Percentiles rank a stretch among this genome's conserved stretches.
Conservation (phyloP, 2,329 filamentous ascomycete species). For the Penicillium corylophilum region DNA sequence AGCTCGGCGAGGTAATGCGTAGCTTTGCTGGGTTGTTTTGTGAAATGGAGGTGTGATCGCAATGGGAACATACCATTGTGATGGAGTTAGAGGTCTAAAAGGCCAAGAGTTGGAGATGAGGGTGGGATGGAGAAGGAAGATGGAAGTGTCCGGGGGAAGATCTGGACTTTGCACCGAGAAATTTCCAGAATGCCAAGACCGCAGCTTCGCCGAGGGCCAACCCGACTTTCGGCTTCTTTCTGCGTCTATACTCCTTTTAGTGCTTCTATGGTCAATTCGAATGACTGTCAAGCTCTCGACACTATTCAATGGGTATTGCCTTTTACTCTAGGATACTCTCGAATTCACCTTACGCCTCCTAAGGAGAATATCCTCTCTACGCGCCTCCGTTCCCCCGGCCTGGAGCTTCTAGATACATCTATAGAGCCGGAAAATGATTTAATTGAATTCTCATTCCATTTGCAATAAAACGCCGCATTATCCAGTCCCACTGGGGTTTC, state of each 20-base stretch:
- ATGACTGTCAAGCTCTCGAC: background rate
- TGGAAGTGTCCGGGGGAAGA: conserved; percentile 33
- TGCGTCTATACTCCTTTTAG: background rate
- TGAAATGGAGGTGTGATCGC: background rate
- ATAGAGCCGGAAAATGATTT: background rate
- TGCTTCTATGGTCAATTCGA: background rate
- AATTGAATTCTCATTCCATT: conserved; percentile 11
- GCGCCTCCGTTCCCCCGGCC: background rate
- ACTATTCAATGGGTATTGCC: background rate
- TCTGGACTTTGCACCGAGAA: conserved; percentile 38
- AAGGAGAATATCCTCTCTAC: background rate
- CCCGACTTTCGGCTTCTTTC: conserved; percentile 8
- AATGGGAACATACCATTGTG: conserved; percentile 26
- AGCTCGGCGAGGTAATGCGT: conserved; percentile 2
- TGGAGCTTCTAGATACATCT: background rate
- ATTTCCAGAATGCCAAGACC: conserved; percentile 49
- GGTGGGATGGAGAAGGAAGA: conserved; percentile 33
- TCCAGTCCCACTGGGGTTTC: conserved; percentile 4
- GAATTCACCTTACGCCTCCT: background rate
- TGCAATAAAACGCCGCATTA: conserved; percentile 22
- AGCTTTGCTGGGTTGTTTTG: background rate
- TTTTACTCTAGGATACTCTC: background rate
- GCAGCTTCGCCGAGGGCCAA: conserved; percentile 34
- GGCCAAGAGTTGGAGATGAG: conserved; percentile 24
- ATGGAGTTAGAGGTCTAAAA: conserved; percentile 15